Evolutionary conservation across 345 rosid species (phyloP).

Genomic region (Isatis tinctoria): DNA sequence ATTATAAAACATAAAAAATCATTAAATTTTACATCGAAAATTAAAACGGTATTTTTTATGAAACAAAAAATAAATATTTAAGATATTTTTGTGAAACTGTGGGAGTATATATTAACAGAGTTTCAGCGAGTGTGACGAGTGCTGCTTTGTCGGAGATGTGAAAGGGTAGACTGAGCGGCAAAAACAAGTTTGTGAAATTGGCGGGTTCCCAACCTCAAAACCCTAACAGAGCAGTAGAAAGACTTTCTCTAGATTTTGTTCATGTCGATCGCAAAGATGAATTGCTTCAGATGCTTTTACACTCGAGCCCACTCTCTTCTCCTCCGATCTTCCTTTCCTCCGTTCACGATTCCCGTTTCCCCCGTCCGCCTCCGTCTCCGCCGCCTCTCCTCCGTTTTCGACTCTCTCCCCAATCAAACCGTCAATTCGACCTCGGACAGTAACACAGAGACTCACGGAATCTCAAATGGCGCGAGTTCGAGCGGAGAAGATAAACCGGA

Average conservation of each 20-base stretch:
- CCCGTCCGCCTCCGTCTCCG: slow-evolving; percentile 8
- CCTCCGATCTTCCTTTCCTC: slow-evolving; percentile 1
- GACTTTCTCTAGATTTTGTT: neutral
- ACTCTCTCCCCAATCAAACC: slow-evolving; percentile 15
- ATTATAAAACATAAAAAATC: too few relatives aligned
- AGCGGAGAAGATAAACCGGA: slow-evolving; percentile 9
- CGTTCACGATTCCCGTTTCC: neutral
- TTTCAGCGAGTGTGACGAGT: too few relatives aligned
- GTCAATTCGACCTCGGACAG: neutral
- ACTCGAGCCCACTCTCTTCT: slow-evolving; percentile 23
- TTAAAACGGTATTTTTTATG: too few relatives aligned
- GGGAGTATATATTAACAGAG: too few relatives aligned
- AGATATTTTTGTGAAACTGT: too few relatives aligned
- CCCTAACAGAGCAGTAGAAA: neutral
- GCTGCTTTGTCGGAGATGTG: neutral
- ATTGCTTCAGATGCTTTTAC: slow-evolving; percentile 21
- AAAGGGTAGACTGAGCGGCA: neutral
- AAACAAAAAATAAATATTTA: too few relatives aligned
- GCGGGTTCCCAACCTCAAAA: neutral
- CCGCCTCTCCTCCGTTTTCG: slow-evolving; percentile 36
- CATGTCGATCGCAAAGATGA: slow-evolving; percentile 14
- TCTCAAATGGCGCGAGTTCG: neutral
- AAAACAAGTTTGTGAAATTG: neutral
- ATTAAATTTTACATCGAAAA: too few relatives aligned
- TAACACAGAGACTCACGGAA: neutral